A percentile compares a stretch with the other conserved stretches of the same genome.
These are phyloP conservation scores for Termitomyces sp. DNA, from an alignment of 768 basidiomycete genomes.

Conservation along the genomic window DNA sequence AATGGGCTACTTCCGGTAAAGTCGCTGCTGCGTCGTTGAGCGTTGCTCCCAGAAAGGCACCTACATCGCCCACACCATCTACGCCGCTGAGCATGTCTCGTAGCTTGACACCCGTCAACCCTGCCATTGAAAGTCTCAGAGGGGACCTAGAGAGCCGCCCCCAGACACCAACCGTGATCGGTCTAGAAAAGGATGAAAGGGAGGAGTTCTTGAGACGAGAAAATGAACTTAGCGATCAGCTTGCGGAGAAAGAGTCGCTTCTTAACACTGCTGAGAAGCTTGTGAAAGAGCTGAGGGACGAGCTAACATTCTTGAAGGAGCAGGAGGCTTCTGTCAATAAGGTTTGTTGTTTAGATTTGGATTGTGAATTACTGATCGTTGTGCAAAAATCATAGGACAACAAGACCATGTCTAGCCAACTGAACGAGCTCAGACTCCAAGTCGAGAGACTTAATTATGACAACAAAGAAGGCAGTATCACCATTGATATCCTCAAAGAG, in stretches of 20 bases:
- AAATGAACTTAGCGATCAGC: conserved; percentile 91
- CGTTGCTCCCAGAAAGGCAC: conserved; percentile 58
- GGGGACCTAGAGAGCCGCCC: conserved; percentile 80
- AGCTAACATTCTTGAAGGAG: conserved; percentile 86
- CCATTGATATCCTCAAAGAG: conserved; percentile 92
- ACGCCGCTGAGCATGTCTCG: conserved; percentile 47
- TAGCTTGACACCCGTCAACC: conserved; percentile 73
- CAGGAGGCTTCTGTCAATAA: conserved; percentile 79
- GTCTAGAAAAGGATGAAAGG: conserved; percentile 92
- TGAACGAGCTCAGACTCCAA: conserved; percentile 89
- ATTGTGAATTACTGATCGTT: not conserved
- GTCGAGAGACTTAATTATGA: conserved; percentile 93
- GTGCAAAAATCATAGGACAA: conserved; percentile 61
- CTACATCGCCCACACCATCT: conserved; percentile 62
- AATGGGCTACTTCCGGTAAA: conserved; percentile 78
- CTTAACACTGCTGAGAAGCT: conserved; percentile 80
- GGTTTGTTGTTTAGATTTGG: conserved; percentile 35
- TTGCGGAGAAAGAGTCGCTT: conserved; percentile 89
- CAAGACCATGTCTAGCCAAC: conserved; percentile 88
- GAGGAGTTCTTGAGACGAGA: conserved; percentile 96
- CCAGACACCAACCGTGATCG: conserved; percentile 86
- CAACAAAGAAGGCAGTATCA: conserved; percentile 91
- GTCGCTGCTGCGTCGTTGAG: conserved; percentile 45
- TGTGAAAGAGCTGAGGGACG: conserved; percentile 84
- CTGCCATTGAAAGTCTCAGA: conserved; percentile 66